phyloP scores from a whole-genome alignment of 352 stramenopile species.

The Blastocystis sp. region DNA sequence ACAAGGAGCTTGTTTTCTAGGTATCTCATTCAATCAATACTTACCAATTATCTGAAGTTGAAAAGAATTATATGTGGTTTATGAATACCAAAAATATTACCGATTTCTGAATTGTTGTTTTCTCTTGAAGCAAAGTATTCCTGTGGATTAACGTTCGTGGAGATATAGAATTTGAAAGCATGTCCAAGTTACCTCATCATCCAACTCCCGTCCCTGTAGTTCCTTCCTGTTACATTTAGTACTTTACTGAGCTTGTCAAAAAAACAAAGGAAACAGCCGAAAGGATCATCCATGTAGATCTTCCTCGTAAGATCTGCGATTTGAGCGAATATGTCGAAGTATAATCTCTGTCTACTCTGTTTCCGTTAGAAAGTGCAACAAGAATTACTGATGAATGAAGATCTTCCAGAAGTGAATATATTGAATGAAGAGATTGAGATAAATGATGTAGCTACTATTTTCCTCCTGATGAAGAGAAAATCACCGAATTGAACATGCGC shows the following conservation, averaged over 20 bases:
- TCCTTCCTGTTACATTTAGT: neutral
- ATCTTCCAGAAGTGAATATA: neutral
- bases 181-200: no score
- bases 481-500: constrained; percentile 1
- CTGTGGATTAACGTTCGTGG: no score
- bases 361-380: neutral
- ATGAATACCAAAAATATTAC: neutral
- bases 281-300: neutral
- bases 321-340: constrained; percentile 31
- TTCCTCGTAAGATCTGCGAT: constrained; percentile 32
- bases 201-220: neutral
- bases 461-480: neutral
- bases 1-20: constrained; percentile 28
- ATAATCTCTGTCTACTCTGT: neutral
- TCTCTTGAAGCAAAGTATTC: neutral
- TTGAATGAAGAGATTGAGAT: neutral
- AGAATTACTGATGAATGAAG: neutral
- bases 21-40: neutral
- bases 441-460: neutral
- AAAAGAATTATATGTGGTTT: neutral
- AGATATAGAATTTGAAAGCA: no score
- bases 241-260: neutral
- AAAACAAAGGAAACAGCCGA: constrained; percentile 35
- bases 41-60: neutral
- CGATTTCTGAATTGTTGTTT: neutral